Evolutionary conservation across 163 green algal genomes (phyloP), one percentile per base, ranked within the genome.

Genomic region (Scenedesmus sp.): DNA sequence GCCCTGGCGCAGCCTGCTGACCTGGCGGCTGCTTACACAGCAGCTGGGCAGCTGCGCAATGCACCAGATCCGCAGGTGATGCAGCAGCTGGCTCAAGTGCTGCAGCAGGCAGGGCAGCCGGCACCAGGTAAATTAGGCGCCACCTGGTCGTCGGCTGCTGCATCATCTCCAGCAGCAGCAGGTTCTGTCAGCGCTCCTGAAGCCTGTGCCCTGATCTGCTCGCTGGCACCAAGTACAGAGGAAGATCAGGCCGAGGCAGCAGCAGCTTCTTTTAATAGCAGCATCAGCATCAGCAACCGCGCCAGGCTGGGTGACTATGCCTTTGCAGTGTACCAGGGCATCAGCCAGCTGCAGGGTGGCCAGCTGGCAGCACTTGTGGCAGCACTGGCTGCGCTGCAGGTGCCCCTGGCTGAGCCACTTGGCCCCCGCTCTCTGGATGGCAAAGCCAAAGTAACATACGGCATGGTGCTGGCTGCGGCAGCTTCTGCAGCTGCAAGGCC

Each of bases 271-370:
- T 2, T 2, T 79, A 46, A 23, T 23, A 79, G 70, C 59, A 64
- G 59, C 59, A 64, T 9, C 1, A 8, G 70, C 70, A 76, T 18
- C 66, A 79, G 70, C 23, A 79, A 52, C 70, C 70, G 70, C 52
- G 70, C 70, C 23, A 79, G 52, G 70, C 70, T 79, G 70, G 70
- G 70, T 79, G 23, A 79, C 70, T 79, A 79, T 79, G 70, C 70
- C 2, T 79, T 79, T 79, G 70, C 23, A 13, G 70, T 23, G 5
- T 79, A 52, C 70, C 70, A 79, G 23, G 70, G 70, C 70, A 79
- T 79, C 70, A 79, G 70, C 70, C 70, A 79, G 23, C 70, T 79
- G 70, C 70, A 52, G 70, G 70, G 70, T 23, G 52, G 70, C 70
- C 70, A 79, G 70, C 70, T 79, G 70, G 23, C 70, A 52, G 70